Percentiles rank a stretch among this genome's conserved stretches.
These are phyloP conservation scores for Mycena floridula DNA, from an alignment of 768 basidiomycete genomes.

Conservation along the genomic window DNA sequence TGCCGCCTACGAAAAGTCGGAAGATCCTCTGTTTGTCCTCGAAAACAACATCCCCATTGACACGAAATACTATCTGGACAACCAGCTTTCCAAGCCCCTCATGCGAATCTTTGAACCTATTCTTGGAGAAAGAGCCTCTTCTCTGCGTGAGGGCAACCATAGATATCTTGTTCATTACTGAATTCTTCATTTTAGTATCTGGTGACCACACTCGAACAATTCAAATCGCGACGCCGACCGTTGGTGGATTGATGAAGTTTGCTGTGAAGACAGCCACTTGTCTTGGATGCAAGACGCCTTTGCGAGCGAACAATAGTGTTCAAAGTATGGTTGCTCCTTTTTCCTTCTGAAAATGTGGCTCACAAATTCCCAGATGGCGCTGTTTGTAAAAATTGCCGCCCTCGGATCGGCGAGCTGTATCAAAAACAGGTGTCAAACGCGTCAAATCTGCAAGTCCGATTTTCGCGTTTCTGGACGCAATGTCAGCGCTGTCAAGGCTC, in stretches of 20 bases:
- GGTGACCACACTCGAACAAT: conserved; percentile 96
- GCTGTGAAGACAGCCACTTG: conserved; percentile 95
- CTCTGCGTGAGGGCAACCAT: conserved; percentile 51
- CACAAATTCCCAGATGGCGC: conserved; percentile 60
- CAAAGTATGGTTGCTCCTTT: conserved; percentile 37
- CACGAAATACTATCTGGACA: conserved; percentile 96
- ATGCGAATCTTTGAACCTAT: conserved; percentile 99
- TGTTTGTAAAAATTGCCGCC: conserved; percentile 90
- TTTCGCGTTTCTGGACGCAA: conserved; percentile 96
- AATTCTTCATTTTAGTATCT: conserved; percentile 54
- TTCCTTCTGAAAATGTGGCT: background rate
- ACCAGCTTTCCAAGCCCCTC: conserved; percentile 94
- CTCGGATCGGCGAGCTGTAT: conserved; percentile 83
- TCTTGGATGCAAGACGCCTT: conserved; percentile 89
- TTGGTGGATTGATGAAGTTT: conserved; percentile 98
- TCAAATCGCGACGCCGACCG: conserved; percentile 92
- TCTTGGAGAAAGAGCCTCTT: conserved; percentile 84
- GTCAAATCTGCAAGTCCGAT: conserved; percentile 82
- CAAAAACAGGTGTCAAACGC: conserved; percentile 78
- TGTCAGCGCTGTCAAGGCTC: conserved; percentile 99
- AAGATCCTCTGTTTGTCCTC: conserved; percentile 94
- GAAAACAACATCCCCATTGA: conserved; percentile 99
- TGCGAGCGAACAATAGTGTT: conserved; percentile 72
- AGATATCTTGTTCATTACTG: conserved; percentile 5
- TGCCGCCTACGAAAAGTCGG: conserved; percentile 97